Conservation (phyloP, 2,329 filamentous ascomycete species). For the Claviceps sp. region DNA sequence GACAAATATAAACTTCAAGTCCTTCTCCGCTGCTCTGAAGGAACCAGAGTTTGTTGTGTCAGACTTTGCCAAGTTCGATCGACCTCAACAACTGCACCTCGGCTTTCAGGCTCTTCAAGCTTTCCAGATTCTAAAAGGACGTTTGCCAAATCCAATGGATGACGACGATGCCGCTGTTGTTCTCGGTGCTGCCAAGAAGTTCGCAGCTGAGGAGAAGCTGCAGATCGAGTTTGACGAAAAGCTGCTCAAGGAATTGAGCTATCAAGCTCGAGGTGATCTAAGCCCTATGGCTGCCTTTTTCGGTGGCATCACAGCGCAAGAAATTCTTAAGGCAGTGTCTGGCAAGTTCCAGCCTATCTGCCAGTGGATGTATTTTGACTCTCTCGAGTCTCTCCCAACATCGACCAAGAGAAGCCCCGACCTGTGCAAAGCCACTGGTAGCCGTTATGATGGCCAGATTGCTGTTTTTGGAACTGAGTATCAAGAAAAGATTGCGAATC, state of each 20-base stretch:
- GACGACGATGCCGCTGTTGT: conserved; percentile 71
- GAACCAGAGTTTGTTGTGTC: conserved; percentile 84
- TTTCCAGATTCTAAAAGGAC: conserved; percentile 62
- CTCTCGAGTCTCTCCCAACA: conserved; percentile 82
- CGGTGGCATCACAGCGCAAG: conserved; percentile 84
- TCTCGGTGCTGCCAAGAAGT: conserved; percentile 57
- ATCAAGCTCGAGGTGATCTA: conserved; percentile 83
- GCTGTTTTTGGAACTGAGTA: conserved; percentile 89
- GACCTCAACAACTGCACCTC: conserved; percentile 80
- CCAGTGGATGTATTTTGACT: conserved; percentile 97
- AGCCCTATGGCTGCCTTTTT: conserved; percentile 91
- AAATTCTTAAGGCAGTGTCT: conserved; percentile 91
- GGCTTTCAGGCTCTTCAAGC: conserved; percentile 86
- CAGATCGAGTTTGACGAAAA: conserved; percentile 76
- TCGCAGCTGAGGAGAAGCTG: conserved; percentile 57
- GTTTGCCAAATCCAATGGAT: conserved; percentile 71
- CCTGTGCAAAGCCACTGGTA: conserved; percentile 70
- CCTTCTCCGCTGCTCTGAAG: conserved; percentile 62
- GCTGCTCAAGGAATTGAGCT: conserved; percentile 82
- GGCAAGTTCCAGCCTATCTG: conserved; percentile 94
- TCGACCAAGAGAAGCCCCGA: conserved; percentile 67
- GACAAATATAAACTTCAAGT: conserved; percentile 80
- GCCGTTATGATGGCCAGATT: conserved; percentile 92
- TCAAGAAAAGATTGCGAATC: conserved; percentile 83
- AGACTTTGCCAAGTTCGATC: conserved; percentile 96